phyloP scores from a whole-genome alignment of 176 grass and related monocot species.

The Calamus simplicifolius region DNA sequence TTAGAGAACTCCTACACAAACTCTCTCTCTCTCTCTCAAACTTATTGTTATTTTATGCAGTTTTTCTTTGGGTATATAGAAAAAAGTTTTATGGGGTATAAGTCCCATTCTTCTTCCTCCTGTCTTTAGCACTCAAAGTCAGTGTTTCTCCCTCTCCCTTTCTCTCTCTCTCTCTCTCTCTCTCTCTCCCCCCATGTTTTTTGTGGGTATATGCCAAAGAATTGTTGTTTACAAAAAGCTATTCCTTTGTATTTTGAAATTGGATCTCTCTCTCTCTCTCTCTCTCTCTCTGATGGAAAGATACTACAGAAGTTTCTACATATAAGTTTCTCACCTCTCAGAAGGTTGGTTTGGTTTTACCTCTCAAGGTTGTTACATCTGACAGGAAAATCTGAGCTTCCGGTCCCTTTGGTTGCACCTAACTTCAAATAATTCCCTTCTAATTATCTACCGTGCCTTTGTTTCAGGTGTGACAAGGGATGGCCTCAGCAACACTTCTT shows the following conservation, averaged over 20 bases:
- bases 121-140: too few relatives aligned
- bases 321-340: conserved; percentile 48
- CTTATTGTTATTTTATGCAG: conserved; percentile 32
- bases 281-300: conserved; percentile 54
- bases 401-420: conserved; percentile 13
- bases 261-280: conserved; percentile 39
- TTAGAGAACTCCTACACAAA: conserved; percentile 27
- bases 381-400: conserved; percentile 47
- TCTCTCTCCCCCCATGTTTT: conserved; percentile 42
- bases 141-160: conserved; percentile 35
- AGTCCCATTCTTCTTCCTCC: neutral
- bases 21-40: conserved; percentile 27
- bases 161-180: conserved; percentile 32
- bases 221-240: conserved; percentile 58
- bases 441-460: neutral
- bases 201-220: conserved; percentile 61
- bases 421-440: conserved; percentile 7
- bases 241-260: neutral
- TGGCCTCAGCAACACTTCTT: conserved; percentile 99
- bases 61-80: conserved; percentile 30
- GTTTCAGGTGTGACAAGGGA: conserved; percentile 81
- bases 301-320: conserved; percentile 88
- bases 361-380: conserved; percentile 42
- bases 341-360: too few relatives aligned
- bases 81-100: neutral